Base-by-base conservation (phyloP, 1,284 basidiomycete species). In the Ceratobasidium theobromae region DNA sequence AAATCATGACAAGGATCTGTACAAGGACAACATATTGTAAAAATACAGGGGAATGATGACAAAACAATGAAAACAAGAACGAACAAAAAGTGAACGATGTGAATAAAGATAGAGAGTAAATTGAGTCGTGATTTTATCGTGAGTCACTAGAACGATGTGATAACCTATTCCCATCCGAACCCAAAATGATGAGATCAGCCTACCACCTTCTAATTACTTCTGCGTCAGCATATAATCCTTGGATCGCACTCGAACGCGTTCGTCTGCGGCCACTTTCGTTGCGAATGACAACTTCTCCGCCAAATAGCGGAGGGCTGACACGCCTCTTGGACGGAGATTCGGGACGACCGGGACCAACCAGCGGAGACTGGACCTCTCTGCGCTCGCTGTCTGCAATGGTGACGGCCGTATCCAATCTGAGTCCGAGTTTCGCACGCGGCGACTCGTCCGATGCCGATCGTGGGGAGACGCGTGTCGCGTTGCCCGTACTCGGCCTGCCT, bases 271-370 rank as follows among this genome's bases (percentile, higher is more conserved):
- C 60, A 18, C 49, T 53, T 45, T 65, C 60, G 40, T 65, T 65
- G 4, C 60, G 49, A 23, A 65, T 65, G 27, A 65, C 60, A n/a
- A 65, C 60, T 30, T 65, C 60, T 1, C 60, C 60, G 28, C n/a
- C 23, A 11, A 51, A 51, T 23, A 65, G 35, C 14, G 40, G 25
- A 16, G 27, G 27, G 3, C 30, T 40, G 3, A 40, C 33, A 33
- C 46, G 48, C 48, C 8, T 8, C 8, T 16, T 38, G 35, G 35
- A 38, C 35, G 6, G 35, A 16, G 35, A 16, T 16, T 38, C 16
- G 35, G 16, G 8, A 6, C 6, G 35, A 38, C 16, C 8, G 43
- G 9, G 9, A n/a, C 16, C 25, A 14, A 28, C 33, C 21, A 65
- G 8, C n/a, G 60, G 60, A 9, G 60, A 65, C 30, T 52, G 60